A percentile compares a stretch with the other conserved stretches of the same genome.
These are phyloP conservation scores for Penicillium concentricum DNA, from an alignment of 2,329 filamentous ascomycete genomes.

Conservation along the genomic window DNA sequence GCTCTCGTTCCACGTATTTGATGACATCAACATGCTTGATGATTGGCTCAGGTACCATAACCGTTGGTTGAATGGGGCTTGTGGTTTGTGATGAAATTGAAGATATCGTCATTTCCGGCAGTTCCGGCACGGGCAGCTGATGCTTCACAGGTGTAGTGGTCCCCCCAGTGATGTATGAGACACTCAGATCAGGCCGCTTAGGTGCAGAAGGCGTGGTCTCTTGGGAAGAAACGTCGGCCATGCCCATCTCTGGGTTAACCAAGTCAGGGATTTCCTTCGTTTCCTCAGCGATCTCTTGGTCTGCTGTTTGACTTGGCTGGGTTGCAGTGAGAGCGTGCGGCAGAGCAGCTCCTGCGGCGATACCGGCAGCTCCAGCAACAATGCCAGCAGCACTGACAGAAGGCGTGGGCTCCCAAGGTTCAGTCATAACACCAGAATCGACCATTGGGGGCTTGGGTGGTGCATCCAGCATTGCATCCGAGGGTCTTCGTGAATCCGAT, in stretches of 20 bases:
- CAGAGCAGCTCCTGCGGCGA: constrained; percentile 20
- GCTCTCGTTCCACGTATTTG: constrained; percentile 12
- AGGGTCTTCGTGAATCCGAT: constrained; percentile 33
- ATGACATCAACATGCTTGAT: constrained; percentile 10
- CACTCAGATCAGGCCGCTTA: constrained; percentile 34
- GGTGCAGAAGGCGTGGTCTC: constrained; percentile 45
- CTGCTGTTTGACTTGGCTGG: constrained; percentile 13
- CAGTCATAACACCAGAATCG: constrained; percentile 63
- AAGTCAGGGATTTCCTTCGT: constrained; percentile 18
- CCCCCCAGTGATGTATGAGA: constrained; percentile 33
- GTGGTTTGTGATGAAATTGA: constrained; percentile 34
- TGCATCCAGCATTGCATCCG: constrained; percentile 27
- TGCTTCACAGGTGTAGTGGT: constrained; percentile 31
- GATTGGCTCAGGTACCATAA: constrained; percentile 13
- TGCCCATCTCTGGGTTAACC: constrained; percentile 25
- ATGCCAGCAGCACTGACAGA: constrained; percentile 1
- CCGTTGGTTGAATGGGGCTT: constrained; percentile 16
- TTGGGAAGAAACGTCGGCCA: constrained; percentile 35
- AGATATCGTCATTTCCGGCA: constrained; percentile 32
- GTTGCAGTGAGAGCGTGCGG: constrained; percentile 21
- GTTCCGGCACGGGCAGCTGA: constrained; percentile 13
- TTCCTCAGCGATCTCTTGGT: constrained; percentile 19
- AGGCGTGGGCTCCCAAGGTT: constrained; percentile 51
- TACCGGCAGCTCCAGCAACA: constrained; percentile 14
- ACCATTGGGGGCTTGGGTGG: constrained; percentile 49